A percentile compares a stretch with the other conserved stretches of the same genome.
Evolutionary conservation across 2,329 filamentous ascomycete species (phyloP).

Genomic region (Fusarium graminum): DNA sequence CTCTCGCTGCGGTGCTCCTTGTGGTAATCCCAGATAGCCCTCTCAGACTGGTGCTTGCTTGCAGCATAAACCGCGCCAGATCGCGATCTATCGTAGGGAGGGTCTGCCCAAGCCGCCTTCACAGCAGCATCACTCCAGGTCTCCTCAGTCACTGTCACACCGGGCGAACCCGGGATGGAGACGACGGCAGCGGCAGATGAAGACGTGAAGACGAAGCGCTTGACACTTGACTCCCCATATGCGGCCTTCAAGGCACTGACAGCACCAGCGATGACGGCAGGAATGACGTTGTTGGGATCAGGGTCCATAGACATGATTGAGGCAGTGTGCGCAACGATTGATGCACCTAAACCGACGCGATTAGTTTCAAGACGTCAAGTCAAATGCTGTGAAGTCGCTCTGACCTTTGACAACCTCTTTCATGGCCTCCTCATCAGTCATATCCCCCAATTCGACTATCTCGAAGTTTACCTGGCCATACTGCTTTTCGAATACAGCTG

Average conservation of each 20-base stretch:
- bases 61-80: constrained; percentile 53
- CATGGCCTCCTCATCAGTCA: constrained; percentile 47
- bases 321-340: constrained; percentile 57
- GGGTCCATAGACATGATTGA: constrained; percentile 52
- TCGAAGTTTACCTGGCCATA: constrained; percentile 54
- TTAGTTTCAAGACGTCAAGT: not conserved
- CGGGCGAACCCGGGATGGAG: not conserved
- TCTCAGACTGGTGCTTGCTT: constrained; percentile 56
- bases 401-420: constrained; percentile 49
- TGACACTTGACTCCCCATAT: constrained; percentile 52
- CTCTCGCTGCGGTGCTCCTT: constrained; percentile 41
- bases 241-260: constrained; percentile 54
- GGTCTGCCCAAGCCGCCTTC: constrained; percentile 54
- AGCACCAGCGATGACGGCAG: constrained; percentile 49
- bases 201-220: constrained; percentile 54
- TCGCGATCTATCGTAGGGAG: constrained; percentile 52
- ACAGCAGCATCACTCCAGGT: constrained; percentile 54
- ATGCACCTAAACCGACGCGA: constrained; percentile 19
- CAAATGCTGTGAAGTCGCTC: fast-evolving
- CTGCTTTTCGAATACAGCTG: constrained; percentile 49
- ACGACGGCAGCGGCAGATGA: constrained; percentile 24
- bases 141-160: constrained; percentile 21
- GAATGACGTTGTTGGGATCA: constrained; percentile 58
- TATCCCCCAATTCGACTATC: constrained; percentile 53
- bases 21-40: constrained; percentile 55